A percentile compares a stretch with the other conserved stretches of the same genome.
These are phyloP conservation scores for Leccinellum luteum DNA, from an alignment of 768 basidiomycete genomes.

Conservation along the genomic window DNA sequence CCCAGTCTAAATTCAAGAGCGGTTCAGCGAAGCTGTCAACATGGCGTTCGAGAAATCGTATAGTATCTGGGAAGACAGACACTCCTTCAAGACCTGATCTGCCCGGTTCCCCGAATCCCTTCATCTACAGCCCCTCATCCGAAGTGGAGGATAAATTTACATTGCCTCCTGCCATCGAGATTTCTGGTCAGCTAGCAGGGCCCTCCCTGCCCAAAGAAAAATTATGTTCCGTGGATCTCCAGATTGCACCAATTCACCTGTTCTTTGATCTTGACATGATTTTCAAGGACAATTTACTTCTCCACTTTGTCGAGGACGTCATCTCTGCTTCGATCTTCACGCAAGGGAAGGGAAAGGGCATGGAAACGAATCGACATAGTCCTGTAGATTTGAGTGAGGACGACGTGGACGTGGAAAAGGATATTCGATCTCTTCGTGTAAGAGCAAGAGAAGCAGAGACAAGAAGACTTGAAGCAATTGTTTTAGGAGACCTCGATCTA, in stretches of 20 bases:
- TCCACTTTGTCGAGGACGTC: conserved; percentile 50
- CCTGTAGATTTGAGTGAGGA: conserved; percentile 10
- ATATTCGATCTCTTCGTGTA: conserved; percentile 13
- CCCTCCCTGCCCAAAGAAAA: neutral
- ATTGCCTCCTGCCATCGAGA: conserved; percentile 20
- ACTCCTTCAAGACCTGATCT: conserved; percentile 18
- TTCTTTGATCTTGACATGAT: conserved; percentile 64
- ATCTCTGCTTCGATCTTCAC: conserved; percentile 19
- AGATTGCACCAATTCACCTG: conserved; percentile 65
- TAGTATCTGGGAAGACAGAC: conserved; percentile 15
- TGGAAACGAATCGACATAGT: neutral
- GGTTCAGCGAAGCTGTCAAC: conserved; percentile 54
- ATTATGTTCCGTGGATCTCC: conserved; percentile 29
- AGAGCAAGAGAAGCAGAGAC: conserved; percentile 38
- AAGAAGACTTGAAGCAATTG: conserved; percentile 44
- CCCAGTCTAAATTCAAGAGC: conserved; percentile 36
- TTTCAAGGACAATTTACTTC: conserved; percentile 36
- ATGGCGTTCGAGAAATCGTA: conserved; percentile 54
- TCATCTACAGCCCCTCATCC: conserved; percentile 17
- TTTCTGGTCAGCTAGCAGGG: conserved; percentile 6
- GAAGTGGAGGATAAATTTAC: conserved; percentile 13
- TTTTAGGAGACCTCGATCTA: conserved; percentile 59
- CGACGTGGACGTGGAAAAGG: conserved; percentile 12
- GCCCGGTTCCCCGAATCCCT: conserved; percentile 16
- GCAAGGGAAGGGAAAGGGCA: conserved; percentile 2